These are phyloP conservation scores for Phytophthora meadii DNA, from an alignment of 352 stramenopile genomes.

Conservation along the genomic window DNA sequence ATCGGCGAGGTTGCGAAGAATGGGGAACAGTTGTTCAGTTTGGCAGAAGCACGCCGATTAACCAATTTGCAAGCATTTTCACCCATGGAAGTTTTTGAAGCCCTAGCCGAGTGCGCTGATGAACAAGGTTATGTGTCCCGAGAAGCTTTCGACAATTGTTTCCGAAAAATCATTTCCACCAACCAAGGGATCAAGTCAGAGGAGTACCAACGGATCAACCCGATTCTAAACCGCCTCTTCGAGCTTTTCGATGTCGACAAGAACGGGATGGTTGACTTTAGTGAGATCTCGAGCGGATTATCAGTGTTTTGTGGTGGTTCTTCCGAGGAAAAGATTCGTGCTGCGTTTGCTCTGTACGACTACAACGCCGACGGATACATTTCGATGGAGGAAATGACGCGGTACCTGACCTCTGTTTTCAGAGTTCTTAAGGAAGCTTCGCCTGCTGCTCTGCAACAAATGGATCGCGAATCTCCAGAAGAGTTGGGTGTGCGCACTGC, in stretches of 20 bases:
- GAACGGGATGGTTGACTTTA: slow-evolving; percentile 84
- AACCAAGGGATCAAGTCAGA: slow-evolving; percentile 57
- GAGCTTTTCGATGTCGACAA: slow-evolving; percentile 87
- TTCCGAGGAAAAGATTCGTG: slow-evolving; percentile 78
- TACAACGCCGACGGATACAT: slow-evolving; percentile 88
- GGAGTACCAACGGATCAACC: slow-evolving; percentile 71
- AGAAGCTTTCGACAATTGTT: slow-evolving; percentile 78
- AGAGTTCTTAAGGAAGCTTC: slow-evolving; percentile 84
- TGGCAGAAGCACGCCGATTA: slow-evolving; percentile 70
- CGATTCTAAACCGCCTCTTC: slow-evolving; percentile 84
- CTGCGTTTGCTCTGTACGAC: slow-evolving; percentile 86
- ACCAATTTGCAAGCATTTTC: slow-evolving; percentile 82
- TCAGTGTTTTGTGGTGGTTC: slow-evolving; percentile 86
- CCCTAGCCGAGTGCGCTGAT: slow-evolving; percentile 71
- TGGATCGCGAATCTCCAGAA: slow-evolving; percentile 64
- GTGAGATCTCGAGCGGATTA: slow-evolving; percentile 86
- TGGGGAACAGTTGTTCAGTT: slow-evolving; percentile 79
- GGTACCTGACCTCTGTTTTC: slow-evolving; percentile 88
- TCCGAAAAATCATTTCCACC: slow-evolving; percentile 72
- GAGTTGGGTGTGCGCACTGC: slow-evolving; percentile 70
- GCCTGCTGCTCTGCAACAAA: slow-evolving; percentile 49
- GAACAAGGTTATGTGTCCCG: slow-evolving; percentile 79
- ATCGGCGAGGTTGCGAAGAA: slow-evolving; percentile 83
- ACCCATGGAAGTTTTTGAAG: slow-evolving; percentile 81
- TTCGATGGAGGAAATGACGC: slow-evolving; percentile 85